Percentiles rank a stretch among this genome's conserved stretches.
Conservation (phyloP, 371 early-diverging fungal species). For the Mycotypha africana region DNA sequence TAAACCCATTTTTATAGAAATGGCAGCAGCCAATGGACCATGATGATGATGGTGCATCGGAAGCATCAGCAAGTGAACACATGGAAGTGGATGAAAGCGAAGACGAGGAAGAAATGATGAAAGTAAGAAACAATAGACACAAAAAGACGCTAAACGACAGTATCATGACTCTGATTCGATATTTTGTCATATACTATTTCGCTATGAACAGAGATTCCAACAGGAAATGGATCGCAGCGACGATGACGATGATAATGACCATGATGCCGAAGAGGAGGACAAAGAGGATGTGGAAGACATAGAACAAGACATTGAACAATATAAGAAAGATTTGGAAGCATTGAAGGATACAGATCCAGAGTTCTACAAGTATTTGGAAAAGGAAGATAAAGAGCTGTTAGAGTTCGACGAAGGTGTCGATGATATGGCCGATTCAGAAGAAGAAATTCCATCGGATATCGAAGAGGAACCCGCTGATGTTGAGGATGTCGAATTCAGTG, state of each 20-base stretch:
- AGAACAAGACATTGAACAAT: constrained; percentile 50
- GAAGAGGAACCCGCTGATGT: constrained; percentile 15
- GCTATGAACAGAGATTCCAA: no score
- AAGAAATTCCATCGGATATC: constrained; percentile 21
- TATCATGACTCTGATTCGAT: no score
- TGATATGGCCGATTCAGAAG: constrained; percentile 41
- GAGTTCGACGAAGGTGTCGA: constrained; percentile 67
- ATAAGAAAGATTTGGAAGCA: constrained; percentile 69
- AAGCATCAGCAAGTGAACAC: no score
- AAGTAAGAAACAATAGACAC: no score
- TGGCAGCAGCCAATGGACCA: no score
- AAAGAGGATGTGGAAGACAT: constrained; percentile 35
- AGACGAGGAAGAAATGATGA: no score
- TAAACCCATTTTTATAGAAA: no score
- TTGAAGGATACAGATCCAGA: constrained; percentile 84
- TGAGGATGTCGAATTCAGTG: not conserved
- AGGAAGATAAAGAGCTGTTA: constrained; percentile 79
- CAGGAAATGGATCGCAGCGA: no score
- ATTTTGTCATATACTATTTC: no score
- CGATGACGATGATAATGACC: constrained; percentile 31
- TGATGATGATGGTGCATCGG: no score
- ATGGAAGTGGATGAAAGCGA: no score
- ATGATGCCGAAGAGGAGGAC: constrained; percentile 39
- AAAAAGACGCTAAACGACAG: no score
- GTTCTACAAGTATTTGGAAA: constrained; percentile 82